Evolutionary conservation across 108 stramenopile genomes (phyloP).

Genomic region (Aurantiochytrium sp.): DNA sequence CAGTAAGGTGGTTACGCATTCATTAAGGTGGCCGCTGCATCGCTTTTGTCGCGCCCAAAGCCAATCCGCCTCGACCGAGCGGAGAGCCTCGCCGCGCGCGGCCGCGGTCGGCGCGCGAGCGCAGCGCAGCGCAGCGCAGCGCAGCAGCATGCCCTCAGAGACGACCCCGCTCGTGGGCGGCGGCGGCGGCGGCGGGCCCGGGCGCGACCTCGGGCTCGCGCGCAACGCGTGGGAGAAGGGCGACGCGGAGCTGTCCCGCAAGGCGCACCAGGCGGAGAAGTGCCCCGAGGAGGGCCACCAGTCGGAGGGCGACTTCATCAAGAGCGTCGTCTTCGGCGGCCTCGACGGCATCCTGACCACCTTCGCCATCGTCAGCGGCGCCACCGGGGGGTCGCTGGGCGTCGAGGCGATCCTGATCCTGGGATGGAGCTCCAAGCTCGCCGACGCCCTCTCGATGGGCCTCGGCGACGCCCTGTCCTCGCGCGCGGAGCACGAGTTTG

Average conservation of each 20-base stretch:
- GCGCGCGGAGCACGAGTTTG: constrained; percentile 91
- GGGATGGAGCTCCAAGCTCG: constrained; percentile 91
- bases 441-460: constrained; percentile 94
- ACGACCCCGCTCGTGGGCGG: background rate
- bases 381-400: constrained; percentile 79
- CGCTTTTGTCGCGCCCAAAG: too few relatives aligned
- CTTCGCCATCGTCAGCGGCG: constrained; percentile 94
- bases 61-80: too few relatives aligned
- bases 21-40: too few relatives aligned
- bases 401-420: constrained; percentile 81
- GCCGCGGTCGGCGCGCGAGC: background rate
- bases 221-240: background rate
- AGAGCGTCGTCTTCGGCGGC: constrained; percentile 77
- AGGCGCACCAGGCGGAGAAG: background rate
- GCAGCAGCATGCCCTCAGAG: background rate
- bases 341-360: constrained; percentile 94
- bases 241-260: background rate
- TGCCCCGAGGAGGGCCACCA: constrained; percentile 27
- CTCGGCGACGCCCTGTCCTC: constrained; percentile 93
- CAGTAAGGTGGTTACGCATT: too few relatives aligned
- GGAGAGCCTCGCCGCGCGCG: background rate
- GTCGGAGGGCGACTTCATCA: background rate
- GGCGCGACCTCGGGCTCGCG: background rate
- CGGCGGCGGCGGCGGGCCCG: background rate
- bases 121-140: too few relatives aligned